Base-by-base conservation (phyloP, 768 basidiomycete species). In the Lactifluus rugatus region DNA sequence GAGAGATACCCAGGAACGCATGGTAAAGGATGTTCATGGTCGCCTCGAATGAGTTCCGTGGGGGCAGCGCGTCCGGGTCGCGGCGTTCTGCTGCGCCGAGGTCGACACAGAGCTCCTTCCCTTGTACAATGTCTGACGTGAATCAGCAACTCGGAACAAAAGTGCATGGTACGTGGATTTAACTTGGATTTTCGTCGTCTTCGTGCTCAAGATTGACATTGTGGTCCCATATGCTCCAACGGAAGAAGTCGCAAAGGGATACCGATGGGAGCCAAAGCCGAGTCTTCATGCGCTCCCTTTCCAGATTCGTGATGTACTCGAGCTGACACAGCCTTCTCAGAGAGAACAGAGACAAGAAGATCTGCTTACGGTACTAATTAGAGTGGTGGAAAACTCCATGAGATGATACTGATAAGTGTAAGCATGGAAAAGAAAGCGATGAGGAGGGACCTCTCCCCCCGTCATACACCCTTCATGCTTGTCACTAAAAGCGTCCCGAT, bases 51-150 rank as follows among this genome's bases (percentile, higher is more conserved):
- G 61, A 49, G 62, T 87, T 89, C 2, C 74, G 66, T 0, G 88
- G 87, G 1, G 88, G 86, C 0, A 89, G 68, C 0, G 84, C 86
- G 66, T 90, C 87, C 0, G 87, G 86, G 69, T 90, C 86, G 26
- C 87, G 75, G 3, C 76, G 73, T 16, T 72, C 69, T 1, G 86
- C 78, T 37, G 75, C 63, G 3, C 82, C 84, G 0, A 88, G 74
- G 63, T 86, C 84, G 2, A 74, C 66, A 37, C 70, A 65, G 48
- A 67, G 62, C 1, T 78, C 72, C 11, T 82, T 69, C 8, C 85
- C 84, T 59, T 82, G 82, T 48, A 88, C 81, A 60, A 64, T 61
- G 71, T 87, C 82, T 72, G 46, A 39, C 49, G 25, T 32, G 28
- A 48, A 36, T 46, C 13, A 41, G 37, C 13, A 17, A 16, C 45